Evolutionary conservation across 768 basidiomycete genomes (phyloP).

Genomic region (Macrolepiota albuminosa): DNA sequence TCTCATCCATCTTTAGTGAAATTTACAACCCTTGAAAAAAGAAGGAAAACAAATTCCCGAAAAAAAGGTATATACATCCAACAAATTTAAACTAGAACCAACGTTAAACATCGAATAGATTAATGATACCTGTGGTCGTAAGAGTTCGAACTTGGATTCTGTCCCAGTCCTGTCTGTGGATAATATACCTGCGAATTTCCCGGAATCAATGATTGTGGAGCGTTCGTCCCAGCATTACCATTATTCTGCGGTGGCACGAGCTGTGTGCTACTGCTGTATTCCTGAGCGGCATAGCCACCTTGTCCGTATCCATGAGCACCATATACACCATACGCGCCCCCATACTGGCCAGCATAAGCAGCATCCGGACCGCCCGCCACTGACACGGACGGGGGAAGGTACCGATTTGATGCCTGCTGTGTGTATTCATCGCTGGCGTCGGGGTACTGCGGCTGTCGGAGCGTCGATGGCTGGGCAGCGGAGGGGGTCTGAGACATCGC

Average conservation of each 20-base stretch:
- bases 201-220: constrained; percentile 4
- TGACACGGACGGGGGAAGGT: constrained; percentile 8
- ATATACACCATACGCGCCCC: not conserved
- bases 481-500: not conserved
- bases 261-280: constrained; percentile 8
- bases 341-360: constrained; percentile 1
- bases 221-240: not conserved
- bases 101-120: not conserved
- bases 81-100: not conserved
- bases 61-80: not conserved
- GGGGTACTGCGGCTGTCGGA: constrained; percentile 4
- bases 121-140: constrained; percentile 7
- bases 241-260: constrained; percentile 3
- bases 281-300: not conserved
- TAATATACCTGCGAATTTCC: constrained; percentile 4
- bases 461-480: not conserved
- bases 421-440: not conserved
- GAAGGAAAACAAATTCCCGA: not conserved
- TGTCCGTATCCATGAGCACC: not conserved
- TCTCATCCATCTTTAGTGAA: not conserved
- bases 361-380: not conserved
- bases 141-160: not conserved
- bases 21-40: not conserved
- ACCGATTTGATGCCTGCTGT: constrained; percentile 11
- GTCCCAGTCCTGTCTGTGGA: not conserved